Base-by-base conservation (phyloP, 75 land plant genomes). In the Gnetum montanum region DNA sequence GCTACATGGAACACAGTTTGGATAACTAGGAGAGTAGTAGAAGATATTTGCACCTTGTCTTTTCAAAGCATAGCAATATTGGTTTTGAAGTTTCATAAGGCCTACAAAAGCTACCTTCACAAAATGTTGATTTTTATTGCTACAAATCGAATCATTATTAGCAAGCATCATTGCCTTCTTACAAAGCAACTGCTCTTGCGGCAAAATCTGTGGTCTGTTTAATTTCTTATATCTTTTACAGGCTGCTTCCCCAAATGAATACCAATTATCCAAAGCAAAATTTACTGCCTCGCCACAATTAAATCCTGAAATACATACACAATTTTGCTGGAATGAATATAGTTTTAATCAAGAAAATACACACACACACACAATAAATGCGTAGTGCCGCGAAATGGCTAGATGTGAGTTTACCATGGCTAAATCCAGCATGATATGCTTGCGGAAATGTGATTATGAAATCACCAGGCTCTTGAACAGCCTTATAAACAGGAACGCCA, bases 271-370 rank as follows among this genome's bases (percentile, higher is more conserved):
- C 65, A 76, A 71, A 25, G 93, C 97, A 72, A 91, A 91, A 64
- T 91, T 91, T 12, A 91, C 97, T 25, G 97, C 97, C 63, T 91
- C 97, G 8, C 97, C 97, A 72, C 97, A 91, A 65, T 91, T 91
- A 61, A 91, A 91, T 46, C 97, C 97, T 91, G 54, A 11, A 55
- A 54, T 15, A 22, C 41, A 27, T 18, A 16, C 27, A 25, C 13
- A 48, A 48, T 2, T 7, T 23, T 15, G 25, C 28, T 25, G 7
- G 29, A 48, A 48, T 3, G n/a, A n/a, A n/a, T n/a, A n/a, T n/a
- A n/a, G n/a, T n/a, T n/a, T n/a, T n/a, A n/a, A n/a, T n/a, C n/a
- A n/a, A n/a, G n/a, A n/a, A n/a, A n/a, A n/a, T n/a, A n/a, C n/a
- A 4, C 3, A 20, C 26, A 53, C 22, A 52, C 34, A 53, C 25